phyloP scores from a whole-genome alignment of 2,329 filamentous ascomycete species.

The Paradendryphiella salina region DNA sequence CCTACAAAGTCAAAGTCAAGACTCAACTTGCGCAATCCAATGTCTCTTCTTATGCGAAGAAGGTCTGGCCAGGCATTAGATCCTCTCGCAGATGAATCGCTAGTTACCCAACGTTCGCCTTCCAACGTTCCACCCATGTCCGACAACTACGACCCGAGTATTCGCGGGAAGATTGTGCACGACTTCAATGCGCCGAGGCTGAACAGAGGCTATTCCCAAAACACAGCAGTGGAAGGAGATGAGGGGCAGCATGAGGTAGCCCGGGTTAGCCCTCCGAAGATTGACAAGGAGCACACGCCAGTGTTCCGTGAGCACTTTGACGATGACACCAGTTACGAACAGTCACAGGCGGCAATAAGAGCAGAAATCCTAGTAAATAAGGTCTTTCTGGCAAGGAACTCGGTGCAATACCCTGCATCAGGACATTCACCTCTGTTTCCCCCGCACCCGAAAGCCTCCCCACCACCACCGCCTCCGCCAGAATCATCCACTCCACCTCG shows the following conservation, averaged over 20 bases:
- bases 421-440: slow-evolving; percentile 23
- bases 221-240: slow-evolving; percentile 32
- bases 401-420: slow-evolving; percentile 38
- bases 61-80: slow-evolving; percentile 58
- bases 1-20: slow-evolving; percentile 52
- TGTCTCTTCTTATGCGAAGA: slow-evolving; percentile 62
- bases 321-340: slow-evolving; percentile 51
- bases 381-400: slow-evolving; percentile 53
- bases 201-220: slow-evolving; percentile 49
- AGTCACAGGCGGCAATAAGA: slow-evolving; percentile 49
- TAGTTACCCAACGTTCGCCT: slow-evolving; percentile 54
- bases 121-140: slow-evolving; percentile 54
- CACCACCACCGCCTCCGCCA: slow-evolving; percentile 13
- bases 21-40: slow-evolving; percentile 62
- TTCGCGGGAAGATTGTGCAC: slow-evolving; percentile 65
- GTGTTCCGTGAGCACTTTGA: slow-evolving; percentile 65
- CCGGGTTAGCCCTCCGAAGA: slow-evolving; percentile 41
- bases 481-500: slow-evolving; percentile 16
- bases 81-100: slow-evolving; percentile 54
- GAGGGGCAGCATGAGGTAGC: slow-evolving; percentile 26
- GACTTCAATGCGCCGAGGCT: slow-evolving; percentile 65
- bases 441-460: slow-evolving; percentile 22
- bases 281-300: slow-evolving; percentile 57
- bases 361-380: slow-evolving; percentile 55
- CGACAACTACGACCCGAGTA: slow-evolving; percentile 65